Conservation (phyloP, 1,284 basidiomycete species). For the Flammula alnicola region DNA sequence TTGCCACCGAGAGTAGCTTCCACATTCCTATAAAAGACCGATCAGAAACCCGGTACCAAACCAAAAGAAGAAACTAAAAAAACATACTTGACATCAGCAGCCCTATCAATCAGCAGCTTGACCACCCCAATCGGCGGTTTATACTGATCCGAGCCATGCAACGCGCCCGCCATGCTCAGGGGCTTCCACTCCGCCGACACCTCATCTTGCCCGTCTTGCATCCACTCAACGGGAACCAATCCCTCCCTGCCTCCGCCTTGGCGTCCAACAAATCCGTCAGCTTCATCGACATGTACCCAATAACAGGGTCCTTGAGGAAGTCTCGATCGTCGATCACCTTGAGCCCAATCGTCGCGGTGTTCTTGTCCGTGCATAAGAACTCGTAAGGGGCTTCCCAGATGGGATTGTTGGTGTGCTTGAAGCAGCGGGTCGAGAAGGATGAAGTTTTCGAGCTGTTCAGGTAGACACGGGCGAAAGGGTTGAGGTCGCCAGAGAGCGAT, state of each 20-base stretch:
- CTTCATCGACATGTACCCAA: slow-evolving; percentile 82
- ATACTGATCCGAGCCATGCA: slow-evolving; percentile 88
- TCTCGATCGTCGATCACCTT: slow-evolving; percentile 88
- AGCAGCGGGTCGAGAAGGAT: slow-evolving; percentile 65
- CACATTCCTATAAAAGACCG: slow-evolving; percentile 63
- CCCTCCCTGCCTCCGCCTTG: slow-evolving; percentile 68
- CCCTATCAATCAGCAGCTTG: slow-evolving; percentile 85
- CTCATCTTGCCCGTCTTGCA: slow-evolving; percentile 82
- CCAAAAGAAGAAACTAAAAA: slow-evolving; percentile 12
- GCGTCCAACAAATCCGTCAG: slow-evolving; percentile 82
- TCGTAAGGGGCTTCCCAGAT: slow-evolving; percentile 94
- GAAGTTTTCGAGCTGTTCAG: slow-evolving; percentile 57
- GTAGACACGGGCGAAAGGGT: slow-evolving; percentile 78
- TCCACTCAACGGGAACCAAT: slow-evolving; percentile 92
- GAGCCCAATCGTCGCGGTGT: slow-evolving; percentile 74
- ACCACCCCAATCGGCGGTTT: slow-evolving; percentile 92
- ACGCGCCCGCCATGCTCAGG: slow-evolving; percentile 87
- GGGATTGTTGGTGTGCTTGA: slow-evolving; percentile 85
- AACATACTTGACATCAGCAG: slow-evolving; percentile 85
- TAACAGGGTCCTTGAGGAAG: slow-evolving; percentile 78
- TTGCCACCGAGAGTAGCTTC: slow-evolving; percentile 87
- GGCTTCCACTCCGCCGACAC: slow-evolving; percentile 95
- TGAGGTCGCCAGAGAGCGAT: slow-evolving; percentile 75
- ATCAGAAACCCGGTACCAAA: too few relatives aligned
- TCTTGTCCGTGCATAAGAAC: slow-evolving; percentile 88